Conservation (phyloP, 2,329 filamentous ascomycete species). For the Celoporthe dispersa region DNA sequence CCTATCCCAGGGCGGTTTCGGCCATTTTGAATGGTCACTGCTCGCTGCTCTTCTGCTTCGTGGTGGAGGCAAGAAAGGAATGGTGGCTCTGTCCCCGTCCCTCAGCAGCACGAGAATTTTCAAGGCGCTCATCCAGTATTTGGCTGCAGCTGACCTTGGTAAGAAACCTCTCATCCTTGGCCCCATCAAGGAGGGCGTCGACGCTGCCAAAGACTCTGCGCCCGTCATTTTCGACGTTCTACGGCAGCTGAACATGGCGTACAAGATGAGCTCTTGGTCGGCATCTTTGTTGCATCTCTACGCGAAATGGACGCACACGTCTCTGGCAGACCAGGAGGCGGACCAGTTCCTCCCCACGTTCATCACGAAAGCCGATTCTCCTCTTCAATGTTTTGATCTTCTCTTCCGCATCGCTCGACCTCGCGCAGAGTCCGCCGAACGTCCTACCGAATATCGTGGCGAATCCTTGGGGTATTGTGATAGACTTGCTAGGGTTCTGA, state of each 20-base stretch:
- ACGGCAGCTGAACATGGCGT: constrained; percentile 79
- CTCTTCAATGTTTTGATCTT: constrained; percentile 61
- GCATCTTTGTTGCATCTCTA: constrained; percentile 75
- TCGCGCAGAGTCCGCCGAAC: constrained; percentile 27
- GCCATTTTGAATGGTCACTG: constrained; percentile 88
- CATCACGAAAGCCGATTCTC: constrained; percentile 64
- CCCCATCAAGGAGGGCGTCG: constrained; percentile 49
- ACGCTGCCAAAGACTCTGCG: constrained; percentile 47
- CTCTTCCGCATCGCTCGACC: constrained; percentile 40
- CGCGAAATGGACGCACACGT: constrained; percentile 72
- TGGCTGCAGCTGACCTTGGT: constrained; percentile 73
- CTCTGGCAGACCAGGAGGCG: constrained; percentile 72
- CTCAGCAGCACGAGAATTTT: constrained; percentile 93
- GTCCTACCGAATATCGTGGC: constrained; percentile 45
- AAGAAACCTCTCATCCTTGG: constrained; percentile 65
- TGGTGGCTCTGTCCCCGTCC: constrained; percentile 73
- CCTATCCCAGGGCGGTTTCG: constrained; percentile 81
- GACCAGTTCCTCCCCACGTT: constrained; percentile 88
- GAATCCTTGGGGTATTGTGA: constrained; percentile 51
- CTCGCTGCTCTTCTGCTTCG: constrained; percentile 80
- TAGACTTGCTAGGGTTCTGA: constrained; percentile 68
- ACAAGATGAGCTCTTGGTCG: constrained; percentile 89
- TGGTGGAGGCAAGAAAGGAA: constrained; percentile 73
- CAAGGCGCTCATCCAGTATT: constrained; percentile 89
- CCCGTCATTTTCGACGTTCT: constrained; percentile 81